Base-by-base conservation (phyloP, 768 basidiomycete genomes). In the Trametes coccinea region DNA sequence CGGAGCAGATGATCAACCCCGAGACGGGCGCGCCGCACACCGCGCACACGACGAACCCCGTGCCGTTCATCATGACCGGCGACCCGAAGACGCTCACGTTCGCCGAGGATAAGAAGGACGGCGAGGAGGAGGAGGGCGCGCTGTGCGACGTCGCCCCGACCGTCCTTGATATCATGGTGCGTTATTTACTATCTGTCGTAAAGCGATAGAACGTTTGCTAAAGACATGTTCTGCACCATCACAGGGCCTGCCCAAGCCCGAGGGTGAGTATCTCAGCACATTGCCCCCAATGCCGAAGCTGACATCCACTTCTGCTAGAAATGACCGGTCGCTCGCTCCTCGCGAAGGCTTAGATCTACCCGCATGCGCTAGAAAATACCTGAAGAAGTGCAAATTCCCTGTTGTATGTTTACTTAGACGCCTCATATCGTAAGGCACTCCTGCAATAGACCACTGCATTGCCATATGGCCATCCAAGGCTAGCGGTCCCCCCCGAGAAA, bases 121-220 rank as follows among this genome's bases (percentile, higher is more conserved):
- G 76, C 37, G 80, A 76, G 37, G 78, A 78, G 14, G 81, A 83
- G 57, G 81, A 79, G 50, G 91, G 91, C 22, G 90, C 93, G 46
- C 74, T 95, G 66, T 90, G 90, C 64, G 94, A 96, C 73, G 93
- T 96, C 54, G 94, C 95, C 8, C 95, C 93, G 40, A 96, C 95
- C 1, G 78, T 94, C 34, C 77, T 97, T 66, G 91, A 84, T 64
- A 74, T 96, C 41, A 76, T 96, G 82, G 88, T 75, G 56, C 53
- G 74, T 71, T 1, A 1, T 10, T 1, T 3, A 31, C 30, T n/a
- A 11, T 31, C 22, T 33, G 9, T 27, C 10, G 3, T 9, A 6
- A 1, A 33, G 16, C 22, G 22, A 22, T 22, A 22, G 1, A 22
- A 34, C 49, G 7, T 16, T n/a, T 5, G 6, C 37, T 50, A 5